These are phyloP conservation scores for Neotropicomus parvogracilis DNA, from an alignment of 1,284 basidiomycete genomes.

Conservation along the genomic window DNA sequence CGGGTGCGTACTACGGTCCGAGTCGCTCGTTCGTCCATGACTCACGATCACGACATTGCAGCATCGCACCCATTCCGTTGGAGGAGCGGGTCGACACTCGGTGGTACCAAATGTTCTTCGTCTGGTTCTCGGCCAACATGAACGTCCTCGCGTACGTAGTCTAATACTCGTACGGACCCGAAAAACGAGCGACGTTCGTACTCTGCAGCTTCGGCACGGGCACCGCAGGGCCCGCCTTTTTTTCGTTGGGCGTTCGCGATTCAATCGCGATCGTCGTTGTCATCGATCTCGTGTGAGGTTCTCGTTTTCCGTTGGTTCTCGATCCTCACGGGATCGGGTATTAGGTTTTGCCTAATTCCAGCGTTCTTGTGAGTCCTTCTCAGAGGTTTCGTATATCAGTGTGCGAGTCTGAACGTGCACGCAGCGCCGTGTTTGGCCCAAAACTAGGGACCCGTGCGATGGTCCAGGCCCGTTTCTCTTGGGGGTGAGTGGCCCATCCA, in stretches of 20 bases:
- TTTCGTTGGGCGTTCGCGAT: conserved; percentile 50
- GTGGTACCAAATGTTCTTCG: conserved; percentile 61
- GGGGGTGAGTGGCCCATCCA: conserved; percentile 37
- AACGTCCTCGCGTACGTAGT: conserved; percentile 51
- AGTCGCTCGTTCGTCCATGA: neutral
- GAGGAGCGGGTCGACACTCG: conserved; percentile 49
- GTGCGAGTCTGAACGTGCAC: conserved; percentile 6
- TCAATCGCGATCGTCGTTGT: conserved; percentile 50
- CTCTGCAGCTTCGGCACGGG: conserved; percentile 48
- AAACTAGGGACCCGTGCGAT: conserved; percentile 61
- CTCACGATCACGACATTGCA: too few relatives aligned
- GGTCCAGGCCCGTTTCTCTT: conserved; percentile 57
- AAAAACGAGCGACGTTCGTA: neutral
- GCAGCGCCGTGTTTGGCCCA: conserved; percentile 56
- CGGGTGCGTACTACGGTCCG: conserved; percentile 29
- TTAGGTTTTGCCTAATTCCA: conserved; percentile 35
- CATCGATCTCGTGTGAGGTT: conserved; percentile 52
- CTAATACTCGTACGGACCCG: too few relatives aligned
- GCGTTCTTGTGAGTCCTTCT: conserved; percentile 51
- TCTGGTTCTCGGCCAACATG: conserved; percentile 64
- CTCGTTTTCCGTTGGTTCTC: neutral
- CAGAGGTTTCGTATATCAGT: neutral
- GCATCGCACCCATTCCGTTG: conserved; percentile 49
- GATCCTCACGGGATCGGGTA: neutral
- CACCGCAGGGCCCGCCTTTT: conserved; percentile 58